Evolutionary conservation across 495 filamentous ascomycete species (phyloP).

Genomic region (Cercophora newfieldiana): DNA sequence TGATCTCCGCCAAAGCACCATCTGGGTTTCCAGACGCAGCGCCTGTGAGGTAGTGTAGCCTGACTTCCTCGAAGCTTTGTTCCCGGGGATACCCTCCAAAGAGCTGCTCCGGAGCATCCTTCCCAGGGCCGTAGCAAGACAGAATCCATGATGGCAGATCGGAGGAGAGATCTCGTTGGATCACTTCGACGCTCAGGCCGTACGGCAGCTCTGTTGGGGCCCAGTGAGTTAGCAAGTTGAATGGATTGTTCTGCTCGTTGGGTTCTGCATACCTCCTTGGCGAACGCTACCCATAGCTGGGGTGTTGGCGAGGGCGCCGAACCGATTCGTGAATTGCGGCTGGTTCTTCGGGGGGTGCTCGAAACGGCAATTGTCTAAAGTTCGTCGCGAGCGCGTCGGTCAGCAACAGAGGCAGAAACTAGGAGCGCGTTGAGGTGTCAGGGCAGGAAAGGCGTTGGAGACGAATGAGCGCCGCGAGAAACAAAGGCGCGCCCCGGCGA

Average conservation of each 20-base stretch:
- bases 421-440: neutral
- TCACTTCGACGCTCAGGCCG: slow-evolving; percentile 53
- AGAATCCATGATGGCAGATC: slow-evolving; percentile 79
- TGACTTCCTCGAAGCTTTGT: slow-evolving; percentile 80
- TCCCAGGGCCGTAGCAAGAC: slow-evolving; percentile 76
- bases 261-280: neutral
- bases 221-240: neutral
- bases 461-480: neutral
- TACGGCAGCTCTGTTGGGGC: slow-evolving; percentile 8
- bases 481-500: neutral
- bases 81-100: slow-evolving; percentile 79
- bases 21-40: slow-evolving; percentile 59
- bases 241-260: neutral
- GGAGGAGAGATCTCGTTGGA: slow-evolving; percentile 63
- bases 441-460: neutral
- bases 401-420: neutral
- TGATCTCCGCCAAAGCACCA: slow-evolving; percentile 64
- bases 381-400: neutral
- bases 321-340: slow-evolving; percentile 28
- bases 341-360: slow-evolving; percentile 43
- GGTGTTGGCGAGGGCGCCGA: slow-evolving; percentile 30
- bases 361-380: slow-evolving; percentile 44
- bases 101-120: slow-evolving; percentile 71
- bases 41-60: slow-evolving; percentile 65
- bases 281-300: neutral